phyloP scores from a whole-genome alignment of 2,329 filamentous ascomycete species.

The Stromatinia cepivora region DNA sequence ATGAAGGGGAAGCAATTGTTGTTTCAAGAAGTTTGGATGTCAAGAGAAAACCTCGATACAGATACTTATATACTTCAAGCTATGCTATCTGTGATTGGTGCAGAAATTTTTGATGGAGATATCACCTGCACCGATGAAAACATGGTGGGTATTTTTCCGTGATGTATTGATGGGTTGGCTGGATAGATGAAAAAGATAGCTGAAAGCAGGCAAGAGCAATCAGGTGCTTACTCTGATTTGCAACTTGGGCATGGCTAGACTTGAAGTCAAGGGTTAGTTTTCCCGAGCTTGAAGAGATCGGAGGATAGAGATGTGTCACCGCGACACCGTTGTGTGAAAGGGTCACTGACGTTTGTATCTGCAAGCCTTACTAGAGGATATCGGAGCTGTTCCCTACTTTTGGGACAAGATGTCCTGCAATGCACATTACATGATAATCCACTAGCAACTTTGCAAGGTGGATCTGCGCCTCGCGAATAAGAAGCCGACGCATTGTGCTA shows the following conservation, averaged over 20 bases:
- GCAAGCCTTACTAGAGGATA: background rate
- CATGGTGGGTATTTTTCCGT: background rate
- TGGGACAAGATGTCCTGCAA: conserved; percentile 6
- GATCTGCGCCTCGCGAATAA: too few relatives aligned
- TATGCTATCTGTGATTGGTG: conserved; percentile 7
- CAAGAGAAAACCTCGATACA: background rate
- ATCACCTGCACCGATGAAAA: background rate
- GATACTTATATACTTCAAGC: conserved; percentile 3
- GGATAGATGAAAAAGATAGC: background rate
- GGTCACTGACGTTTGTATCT: background rate
- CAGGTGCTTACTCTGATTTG: background rate
- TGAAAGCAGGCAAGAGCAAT: background rate
- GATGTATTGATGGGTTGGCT: background rate
- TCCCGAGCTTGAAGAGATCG: background rate
- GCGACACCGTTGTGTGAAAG: background rate
- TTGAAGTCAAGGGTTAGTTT: background rate
- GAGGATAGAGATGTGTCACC: background rate
- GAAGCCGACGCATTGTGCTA: background rate
- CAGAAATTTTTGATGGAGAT: background rate
- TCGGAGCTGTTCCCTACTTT: background rate
- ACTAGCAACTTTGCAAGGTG: background rate
- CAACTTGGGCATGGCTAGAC: background rate
- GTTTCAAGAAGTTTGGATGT: background rate
- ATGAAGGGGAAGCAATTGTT: background rate
- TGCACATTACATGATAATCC: background rate